phyloP scores from a whole-genome alignment of 768 basidiomycete genomes.

The Tylopilus intermedius region DNA sequence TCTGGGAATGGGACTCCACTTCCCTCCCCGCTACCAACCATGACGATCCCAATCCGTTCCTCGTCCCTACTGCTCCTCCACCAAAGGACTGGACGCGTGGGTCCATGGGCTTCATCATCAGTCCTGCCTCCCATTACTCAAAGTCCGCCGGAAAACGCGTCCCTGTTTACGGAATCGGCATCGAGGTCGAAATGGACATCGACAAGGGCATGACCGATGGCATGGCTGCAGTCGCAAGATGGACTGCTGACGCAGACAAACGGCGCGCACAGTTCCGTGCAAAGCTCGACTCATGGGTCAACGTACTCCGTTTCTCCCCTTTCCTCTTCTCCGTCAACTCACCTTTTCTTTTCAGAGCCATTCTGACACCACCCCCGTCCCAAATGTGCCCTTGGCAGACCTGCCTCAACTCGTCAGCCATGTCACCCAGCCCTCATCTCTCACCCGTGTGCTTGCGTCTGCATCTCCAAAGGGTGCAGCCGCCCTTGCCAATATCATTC shows the following conservation, averaged over 20 bases:
- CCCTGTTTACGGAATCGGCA: slow-evolving; percentile 79
- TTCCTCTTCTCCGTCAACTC: background rate
- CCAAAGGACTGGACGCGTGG: slow-evolving; percentile 73
- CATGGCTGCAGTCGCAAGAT: slow-evolving; percentile 87
- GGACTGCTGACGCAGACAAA: slow-evolving; percentile 67
- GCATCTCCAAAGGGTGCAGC: slow-evolving; percentile 59
- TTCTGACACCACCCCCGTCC: slow-evolving; percentile 36
- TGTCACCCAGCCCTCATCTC: slow-evolving; percentile 53
- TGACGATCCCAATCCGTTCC: slow-evolving; percentile 71
- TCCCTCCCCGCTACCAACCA: slow-evolving; percentile 31
- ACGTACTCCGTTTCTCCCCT: slow-evolving; percentile 38
- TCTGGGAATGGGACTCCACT: slow-evolving; percentile 82
- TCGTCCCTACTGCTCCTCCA: slow-evolving; percentile 39
- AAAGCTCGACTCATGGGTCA: slow-evolving; percentile 62
- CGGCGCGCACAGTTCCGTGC: slow-evolving; percentile 53
- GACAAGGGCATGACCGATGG: slow-evolving; percentile 75
- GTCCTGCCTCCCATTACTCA: slow-evolving; percentile 67
- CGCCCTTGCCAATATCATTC: slow-evolving; percentile 27
- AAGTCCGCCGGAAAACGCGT: slow-evolving; percentile 61
- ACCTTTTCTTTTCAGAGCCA: slow-evolving; percentile 45
- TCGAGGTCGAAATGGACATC: slow-evolving; percentile 82
- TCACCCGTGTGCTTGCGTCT: slow-evolving; percentile 68
- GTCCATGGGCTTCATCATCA: slow-evolving; percentile 74
- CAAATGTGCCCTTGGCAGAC: slow-evolving; percentile 59
- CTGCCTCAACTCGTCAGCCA: slow-evolving; percentile 52